Evolutionary conservation across 257 asterid genomes (phyloP), one percentile per base, ranked within the genome.

Genomic region (Ehretia macrophylla): DNA sequence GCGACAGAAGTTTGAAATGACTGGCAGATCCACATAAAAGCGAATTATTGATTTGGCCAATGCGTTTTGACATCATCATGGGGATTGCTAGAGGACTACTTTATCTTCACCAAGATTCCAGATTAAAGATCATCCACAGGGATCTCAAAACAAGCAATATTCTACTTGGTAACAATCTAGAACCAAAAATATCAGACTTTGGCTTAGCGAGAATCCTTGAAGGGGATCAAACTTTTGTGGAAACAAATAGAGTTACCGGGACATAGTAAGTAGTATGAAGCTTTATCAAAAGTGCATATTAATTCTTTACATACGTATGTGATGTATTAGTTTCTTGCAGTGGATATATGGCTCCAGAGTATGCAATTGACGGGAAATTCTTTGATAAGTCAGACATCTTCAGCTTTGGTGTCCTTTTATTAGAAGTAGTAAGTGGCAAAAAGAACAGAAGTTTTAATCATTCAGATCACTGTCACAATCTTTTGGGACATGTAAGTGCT

Each of bases 341-440:
- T 70, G 82, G 82, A 12, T 79, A 79, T 56, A 79, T 71, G 77
- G 67, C 83, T 67, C 83, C 81, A 1, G 78, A 74, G 53, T 78
- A 74, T 11, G 81, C 83, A 27, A 38, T 79, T 52, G 75, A 71
- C 19, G 85, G 85, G 4, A 72, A 69, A 21, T 76, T 47, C 44
- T 79, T 75, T 8, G 67, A 35, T 13, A 79, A 76, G 46, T 76
- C 82, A 0, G 80, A 79, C 51, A 17, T 79, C 45, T 79, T 76
- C 35, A 73, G 80, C 48, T 14, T 79, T 32, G 85, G 82, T 48
- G 82, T 79, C 32, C 51, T 79, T 11, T 11, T 79, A 60, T 50
- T 79, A 62, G 82, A 79, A 77, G 67, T 75, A 14, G 51, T 72
- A 20, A 79, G 76, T 38, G 83, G 81, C 20, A 71, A 52, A 55